Evolutionary conservation across 768 basidiomycete genomes (phyloP), one percentile per base, ranked within the genome.

Genomic region (Rhodotorula kratochvilovae): DNA sequence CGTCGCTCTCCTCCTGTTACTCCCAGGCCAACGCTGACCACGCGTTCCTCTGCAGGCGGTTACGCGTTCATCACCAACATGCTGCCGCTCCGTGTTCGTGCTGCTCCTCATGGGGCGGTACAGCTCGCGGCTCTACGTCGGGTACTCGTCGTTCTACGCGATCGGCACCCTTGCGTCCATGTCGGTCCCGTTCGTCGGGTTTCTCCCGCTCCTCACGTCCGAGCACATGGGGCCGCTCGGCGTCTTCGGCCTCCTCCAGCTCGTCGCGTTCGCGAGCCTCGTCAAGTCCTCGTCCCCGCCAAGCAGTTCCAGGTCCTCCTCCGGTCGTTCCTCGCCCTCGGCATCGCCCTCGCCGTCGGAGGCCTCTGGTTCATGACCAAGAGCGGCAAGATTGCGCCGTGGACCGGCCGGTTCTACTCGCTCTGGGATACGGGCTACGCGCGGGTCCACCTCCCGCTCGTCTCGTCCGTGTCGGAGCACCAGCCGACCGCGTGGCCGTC

Each of bases 51-150:
- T 45, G 19, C 61, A 91, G 91, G 91, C 84, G 92, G 93, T 75
- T 99, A 98, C 82, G 96, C 90, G 0, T 99, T 99, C 85, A 99
- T 99, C 81, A 99, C 96, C 57, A 99, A 99, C 85, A 99, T 99
- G 95, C 94, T 98, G 70, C 96, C 96, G 48, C 83, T 99, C 3
- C 77, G 90, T 91, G 0, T 85, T 98, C n/a, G 88, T 91, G 46
- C 88, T 99, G 67, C 86, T 97, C 65, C 83, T 98, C 45, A 99
- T 98, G 96, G 94, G 94, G 29, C 88, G 96, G 59, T 99, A 87
- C 84, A 91, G 88, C 71, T 88, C 86, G 78, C 88, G 92, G 35
- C 86, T 99, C 60, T 99, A 99, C 80, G 88, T 93, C 21, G 91
- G 89, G 6, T 99, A 97, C 81, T 96, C 91, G 29, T 88, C 92